Evolutionary conservation across 805 yeast species (phyloP), one percentile per base, ranked within the genome.

Genomic region (Candida ascalaphidarum): DNA sequence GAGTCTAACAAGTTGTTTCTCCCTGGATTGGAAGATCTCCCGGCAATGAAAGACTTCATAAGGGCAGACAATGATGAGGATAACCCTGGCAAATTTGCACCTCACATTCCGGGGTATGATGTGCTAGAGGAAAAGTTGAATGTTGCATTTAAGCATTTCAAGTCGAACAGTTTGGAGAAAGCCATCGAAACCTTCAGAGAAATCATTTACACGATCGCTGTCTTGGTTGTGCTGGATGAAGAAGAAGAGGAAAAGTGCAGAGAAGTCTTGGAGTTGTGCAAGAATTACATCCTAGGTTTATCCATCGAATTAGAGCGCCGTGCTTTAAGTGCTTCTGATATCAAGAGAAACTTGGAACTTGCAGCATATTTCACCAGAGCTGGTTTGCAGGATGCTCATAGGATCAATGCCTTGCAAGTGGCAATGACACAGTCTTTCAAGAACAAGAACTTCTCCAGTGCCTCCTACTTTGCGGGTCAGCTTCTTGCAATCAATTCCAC

Each of bases 331-430:
- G 66, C 77, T 8, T 69, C 70, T 17, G 77, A 78, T 35, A 65
- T 81, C 31, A 81, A 85, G 55, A 81, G 97, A 38, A 88, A 85
- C 55, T 68, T 92, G 48, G 97, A 92, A 56, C 65, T 92, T 41
- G 97, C 98, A 5, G 94, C 97, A 1, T 89, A 89, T 58, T 94
- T 92, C 65, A 85, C 98, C 10, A 77, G 74, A 49, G 79, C 88
- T 16, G 73, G 81, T 39, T 69, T 92, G 43, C 84, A 81, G 39
- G 77, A 82, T 20, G 79, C 81, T 6, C 98, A 92, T 56, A 74
- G 81, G 34, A 74, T 80, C 30, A 80, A 85, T 48, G 95, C 97
- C 9, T 67, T 86, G 44, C 94, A 85, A 53, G 95, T 86, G 32
- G 98, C 99, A 22, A 82, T 89, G 92, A 77, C 81, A 25, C 94